Evolutionary conservation across 208 protist genomes (phyloP).

Genomic region (Acanthamoeba polyphaga): DNA sequence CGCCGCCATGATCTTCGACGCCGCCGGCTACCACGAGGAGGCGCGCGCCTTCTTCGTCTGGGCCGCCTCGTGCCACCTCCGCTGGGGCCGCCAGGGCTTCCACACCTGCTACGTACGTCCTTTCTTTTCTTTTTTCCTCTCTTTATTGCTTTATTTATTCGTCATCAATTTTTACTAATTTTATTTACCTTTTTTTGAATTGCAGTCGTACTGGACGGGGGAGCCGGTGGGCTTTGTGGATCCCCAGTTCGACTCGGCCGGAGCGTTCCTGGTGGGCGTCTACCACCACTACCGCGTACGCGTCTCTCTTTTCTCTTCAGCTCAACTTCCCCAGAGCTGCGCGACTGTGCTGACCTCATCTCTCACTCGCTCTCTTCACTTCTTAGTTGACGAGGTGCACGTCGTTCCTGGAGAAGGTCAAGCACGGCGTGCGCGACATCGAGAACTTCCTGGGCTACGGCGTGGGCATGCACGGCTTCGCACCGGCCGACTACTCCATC

Average conservation of each 20-base stretch:
- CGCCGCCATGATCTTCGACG: conserved; percentile 78
- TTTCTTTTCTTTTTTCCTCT: background rate
- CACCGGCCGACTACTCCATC: conserved; percentile 77
- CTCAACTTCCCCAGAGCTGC: background rate
- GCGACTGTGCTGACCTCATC: background rate
- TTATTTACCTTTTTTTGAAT: background rate
- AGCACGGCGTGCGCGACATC: conserved; percentile 72
- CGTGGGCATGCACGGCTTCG: conserved; percentile 41
- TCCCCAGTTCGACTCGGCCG: conserved; percentile 77
- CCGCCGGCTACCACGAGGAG: conserved; percentile 79
- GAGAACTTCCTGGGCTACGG: conserved; percentile 71
- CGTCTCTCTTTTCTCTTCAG: background rate
- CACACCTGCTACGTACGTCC: conserved; percentile 78
- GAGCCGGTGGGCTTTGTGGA: conserved; percentile 80
- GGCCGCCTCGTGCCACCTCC: conserved; percentile 60
- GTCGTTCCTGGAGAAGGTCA: conserved; percentile 74
- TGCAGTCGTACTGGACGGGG: conserved; percentile 73
- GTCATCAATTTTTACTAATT: too few relatives aligned
- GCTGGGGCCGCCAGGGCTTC: conserved; percentile 70
- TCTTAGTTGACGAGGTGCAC: conserved; percentile 60
- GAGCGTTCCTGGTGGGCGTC: conserved; percentile 74
- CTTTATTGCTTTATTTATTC: too few relatives aligned
- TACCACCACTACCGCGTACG: conserved; percentile 74
- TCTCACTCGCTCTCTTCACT: background rate
- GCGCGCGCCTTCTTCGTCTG: conserved; percentile 70